Base-by-base conservation (phyloP, 1,284 basidiomycete genomes). In the Malassezia nana region DNA sequence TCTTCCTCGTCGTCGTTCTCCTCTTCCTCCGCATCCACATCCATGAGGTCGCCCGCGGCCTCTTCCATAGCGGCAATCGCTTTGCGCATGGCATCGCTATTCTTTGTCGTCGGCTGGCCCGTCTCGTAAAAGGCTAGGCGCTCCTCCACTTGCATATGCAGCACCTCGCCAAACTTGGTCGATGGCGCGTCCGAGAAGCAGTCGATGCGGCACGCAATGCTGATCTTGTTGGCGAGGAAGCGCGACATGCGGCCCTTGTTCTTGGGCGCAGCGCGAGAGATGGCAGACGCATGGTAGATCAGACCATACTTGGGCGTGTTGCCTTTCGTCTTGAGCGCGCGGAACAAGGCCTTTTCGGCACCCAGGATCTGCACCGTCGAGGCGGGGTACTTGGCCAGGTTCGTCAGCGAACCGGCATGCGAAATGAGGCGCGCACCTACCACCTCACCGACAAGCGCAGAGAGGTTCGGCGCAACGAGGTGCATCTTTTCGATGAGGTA, bases 401-500 rank as follows among this genome's bases (percentile, higher is more conserved):
- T 95, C 62, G 89, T 92, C 74, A 98, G 80, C 69, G 87, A 90
- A 28, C 92, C 92, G n/a, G 92, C 90, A 74, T 98, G 92, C 65
- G 86, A 88, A 80, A 98, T 98, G 55, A 96, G 78, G 50, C 92
- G 81, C 8, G 92, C 92, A 46, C 89, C 90, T 64, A 96, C 89
- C 53, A 91, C 83, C 77, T 98, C 92, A 42, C 92, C 92, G 26
- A 96, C 82, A 57, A 98, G 80, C 9, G 90, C 90, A 0, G 91
- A 90, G 64, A 68, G 59, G 76, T 89, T 95, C 5, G 92, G 92
- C 6, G 92, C 92, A 56, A 98, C 91, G 46, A 85, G 82, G 77
- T 92, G 90, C 92, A 98, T 99, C 79, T 96, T 96, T 78, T 96
- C 91, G 46, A 87, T 78, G 28, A 98, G 79, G 76, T 98, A 98